Evolutionary conservation across 805 yeast genomes (phyloP).

Genomic region (Tetrapisispora pingtungensis): DNA sequence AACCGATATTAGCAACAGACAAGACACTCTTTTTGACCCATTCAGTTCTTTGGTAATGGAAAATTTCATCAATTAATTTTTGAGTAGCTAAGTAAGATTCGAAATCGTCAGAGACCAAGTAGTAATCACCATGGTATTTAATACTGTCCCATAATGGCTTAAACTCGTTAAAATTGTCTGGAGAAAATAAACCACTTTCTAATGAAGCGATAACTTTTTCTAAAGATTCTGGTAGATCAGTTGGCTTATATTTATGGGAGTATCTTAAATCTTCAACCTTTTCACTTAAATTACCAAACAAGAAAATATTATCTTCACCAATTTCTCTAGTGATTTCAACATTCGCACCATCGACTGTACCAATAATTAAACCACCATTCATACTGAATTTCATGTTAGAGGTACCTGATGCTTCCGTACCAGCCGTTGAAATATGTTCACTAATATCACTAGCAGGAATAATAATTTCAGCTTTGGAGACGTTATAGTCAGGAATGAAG

Average conservation of each 20-base stretch:
- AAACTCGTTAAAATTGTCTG: conserved; percentile 48
- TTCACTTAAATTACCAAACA: conserved; percentile 86
- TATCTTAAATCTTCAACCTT: conserved; percentile 79
- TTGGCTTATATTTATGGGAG: conserved; percentile 50
- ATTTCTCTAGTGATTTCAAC: conserved; percentile 90
- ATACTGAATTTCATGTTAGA: conserved; percentile 92
- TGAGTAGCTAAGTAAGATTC: conserved; percentile 81
- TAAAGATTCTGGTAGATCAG: conserved; percentile 49
- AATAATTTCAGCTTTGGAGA: conserved; percentile 85
- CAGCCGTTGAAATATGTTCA: conserved; percentile 93
- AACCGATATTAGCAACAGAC: conserved; percentile 88
- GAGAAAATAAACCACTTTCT: conserved; percentile 64
- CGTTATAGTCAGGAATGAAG: conserved; percentile 86
- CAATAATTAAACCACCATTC: conserved; percentile 88
- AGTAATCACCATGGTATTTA: conserved; percentile 68
- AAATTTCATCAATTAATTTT: conserved; percentile 61
- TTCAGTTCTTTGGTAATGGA: conserved; percentile 45
- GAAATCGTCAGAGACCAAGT: conserved; percentile 82
- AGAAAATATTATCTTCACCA: conserved; percentile 85
- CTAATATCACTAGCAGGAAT: conserved; percentile 84
- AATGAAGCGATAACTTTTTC: conserved; percentile 54
- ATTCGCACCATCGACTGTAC: conserved; percentile 96
- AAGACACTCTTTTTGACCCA: conserved; percentile 73
- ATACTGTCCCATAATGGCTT: conserved; percentile 59
- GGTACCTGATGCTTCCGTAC: conserved; percentile 95